Base-by-base conservation (phyloP, 2,329 filamentous ascomycete species). In the Helotiales sp. region DNA sequence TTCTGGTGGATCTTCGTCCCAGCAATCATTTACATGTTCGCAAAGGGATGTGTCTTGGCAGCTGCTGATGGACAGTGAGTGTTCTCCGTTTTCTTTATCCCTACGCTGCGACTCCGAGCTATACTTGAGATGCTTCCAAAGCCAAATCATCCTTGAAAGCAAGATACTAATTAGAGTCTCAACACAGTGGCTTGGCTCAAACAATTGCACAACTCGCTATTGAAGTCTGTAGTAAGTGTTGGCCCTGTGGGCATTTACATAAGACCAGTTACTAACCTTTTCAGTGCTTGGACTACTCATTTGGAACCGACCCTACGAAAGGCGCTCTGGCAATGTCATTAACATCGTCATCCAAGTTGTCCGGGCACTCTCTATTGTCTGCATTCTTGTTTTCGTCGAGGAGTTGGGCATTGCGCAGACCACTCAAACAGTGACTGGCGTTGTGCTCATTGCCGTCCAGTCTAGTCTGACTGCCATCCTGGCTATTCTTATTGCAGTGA, bases 1-100 rank as follows among this genome's bases (percentile, higher is more conserved):
- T 97, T 95, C 83, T 99, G 96, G 96, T 98, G 95, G 95, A 81
- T 97, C 26, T 98, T 99, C 77, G 86, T 98, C 15, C 96, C 96
- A 0, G 84, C 87, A 69, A 97, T 98, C 75, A 69, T 93, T 70
- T 98, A 98, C 83, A 91, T 94, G 83, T 93, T 97, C 76, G 90
- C 89, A 77, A 96, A 96, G 82, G 94, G 95, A 63, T 91, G 89
- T 69, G 88, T 95, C 66, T 89, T 98, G 71, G 95, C 95, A 15
- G 92, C 88, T 32, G 93, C 88, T 50, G 91, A 97, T 76, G 93
- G 93, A 13, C 89, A 97, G 40, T 45, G 13, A 45, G 40, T 45
- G 8, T 10, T 7, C 5, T n/a, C 40, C 17, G n/a, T 6, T 11
- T 1, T 20, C 13, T 10, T 20, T 10, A 20, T 20, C 7, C 20